phyloP scores from a whole-genome alignment of 129 eudicot genomes.

The Pseudognaphalium luteoalbum region DNA sequence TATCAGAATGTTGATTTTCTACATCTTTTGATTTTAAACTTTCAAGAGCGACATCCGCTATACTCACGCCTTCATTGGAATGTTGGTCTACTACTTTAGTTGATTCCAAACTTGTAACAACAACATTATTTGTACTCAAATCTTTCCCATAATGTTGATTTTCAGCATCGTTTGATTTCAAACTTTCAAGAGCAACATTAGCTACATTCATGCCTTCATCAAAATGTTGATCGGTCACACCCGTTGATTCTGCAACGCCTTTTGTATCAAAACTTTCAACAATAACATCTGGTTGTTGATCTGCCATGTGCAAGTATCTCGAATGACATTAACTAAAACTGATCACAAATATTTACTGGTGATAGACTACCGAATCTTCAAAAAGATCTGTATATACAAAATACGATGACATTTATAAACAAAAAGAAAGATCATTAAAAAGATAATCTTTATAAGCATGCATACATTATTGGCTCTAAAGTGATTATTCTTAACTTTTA shows the following conservation, averaged over 20 bases:
- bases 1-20: not conserved
- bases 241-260: slow-evolving; percentile 3
- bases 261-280: slow-evolving; percentile 14
- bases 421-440: too few species aligned
- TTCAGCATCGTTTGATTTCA: not conserved
- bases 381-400: slow-evolving; percentile 2
- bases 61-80: slow-evolving; percentile 3
- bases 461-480: too few species aligned
- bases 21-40: not conserved
- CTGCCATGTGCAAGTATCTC: slow-evolving; percentile 51
- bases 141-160: too few species aligned
- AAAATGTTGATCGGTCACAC: slow-evolving; percentile 5
- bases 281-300: slow-evolving; percentile 32
- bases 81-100: not conserved
- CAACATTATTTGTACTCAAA: not conserved
- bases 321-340: slow-evolving; percentile 6
- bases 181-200: slow-evolving; percentile 21
- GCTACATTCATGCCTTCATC: slow-evolving; percentile 26
- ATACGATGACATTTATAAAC: not conserved
- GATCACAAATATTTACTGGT: not conserved
- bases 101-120: too few species aligned
- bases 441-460: too few species aligned
- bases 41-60: slow-evolving; percentile 11
- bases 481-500: too few species aligned
- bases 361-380: slow-evolving; percentile 16